A percentile compares a stretch with the other conserved stretches of the same genome.
Evolutionary conservation across 1,284 basidiomycete genomes (phyloP).

Genomic region (Boletus holoroseus): DNA sequence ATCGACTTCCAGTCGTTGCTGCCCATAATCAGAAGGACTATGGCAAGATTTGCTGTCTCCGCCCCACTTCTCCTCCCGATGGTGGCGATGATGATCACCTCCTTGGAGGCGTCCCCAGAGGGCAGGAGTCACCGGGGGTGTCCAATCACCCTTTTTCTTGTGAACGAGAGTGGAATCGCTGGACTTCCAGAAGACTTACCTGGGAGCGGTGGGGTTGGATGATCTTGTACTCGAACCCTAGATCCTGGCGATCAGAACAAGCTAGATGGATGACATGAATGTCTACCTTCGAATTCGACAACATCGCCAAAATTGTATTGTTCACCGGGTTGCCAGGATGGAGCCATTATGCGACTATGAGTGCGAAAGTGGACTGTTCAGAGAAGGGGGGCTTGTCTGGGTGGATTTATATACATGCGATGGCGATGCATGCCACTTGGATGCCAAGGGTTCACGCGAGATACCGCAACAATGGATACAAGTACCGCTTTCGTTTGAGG

Average conservation of each 20-base stretch:
- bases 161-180: slow-evolving; percentile 2
- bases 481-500: slow-evolving; percentile 4
- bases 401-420: slow-evolving; percentile 23
- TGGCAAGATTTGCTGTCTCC: slow-evolving; percentile 14
- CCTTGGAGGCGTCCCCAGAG: slow-evolving; percentile 57
- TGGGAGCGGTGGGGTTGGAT: slow-evolving; percentile 67
- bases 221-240: slow-evolving; percentile 60
- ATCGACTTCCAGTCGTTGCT: slow-evolving; percentile 27
- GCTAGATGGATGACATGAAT: background rate
- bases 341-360: slow-evolving; percentile 36
- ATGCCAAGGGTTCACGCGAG: slow-evolving; percentile 9
- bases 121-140: slow-evolving; percentile 54
- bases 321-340: slow-evolving; percentile 58
- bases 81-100: slow-evolving; percentile 24
- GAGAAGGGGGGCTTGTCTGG: slow-evolving; percentile 2
- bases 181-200: slow-evolving; percentile 32
- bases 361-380: slow-evolving; percentile 12
- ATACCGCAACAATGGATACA: slow-evolving; percentile 18
- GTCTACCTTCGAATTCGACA: slow-evolving; percentile 54
- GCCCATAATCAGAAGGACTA: slow-evolving; percentile 26
- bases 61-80: slow-evolving; percentile 16
- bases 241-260: slow-evolving; percentile 13
- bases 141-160: slow-evolving; percentile 54
- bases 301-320: slow-evolving; percentile 52
- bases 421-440: slow-evolving; percentile 12